Evolutionary conservation across 306 rosid species (phyloP), one percentile per base, ranked within the genome.

Genomic region (Castanea mollissima): DNA sequence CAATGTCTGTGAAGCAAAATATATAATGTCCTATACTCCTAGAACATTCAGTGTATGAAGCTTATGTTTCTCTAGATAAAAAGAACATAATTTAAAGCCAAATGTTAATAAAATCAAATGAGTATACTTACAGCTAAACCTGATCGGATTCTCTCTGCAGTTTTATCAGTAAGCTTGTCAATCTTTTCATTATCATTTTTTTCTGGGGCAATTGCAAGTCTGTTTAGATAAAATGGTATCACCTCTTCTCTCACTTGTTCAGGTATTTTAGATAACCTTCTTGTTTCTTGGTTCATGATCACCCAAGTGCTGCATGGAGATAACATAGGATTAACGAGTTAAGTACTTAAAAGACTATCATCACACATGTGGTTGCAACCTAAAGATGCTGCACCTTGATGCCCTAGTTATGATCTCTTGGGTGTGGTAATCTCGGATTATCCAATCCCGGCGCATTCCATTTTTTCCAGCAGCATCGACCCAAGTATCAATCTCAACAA

Each of bases 391-490:
- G 60, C 2, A 92, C 98, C 98, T 94, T 70, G 99, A 92, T 18
- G 97, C 99, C 75, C 88, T 91, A 5, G 93, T 85, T 49, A 94
- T 91, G 79, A 91, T 88, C 77, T 94, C 91, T 84, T 82, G 82
- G 15, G 91, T 90, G 46, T 85, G 81, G 70, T 85, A 87, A 79
- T 94, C 97, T 51, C 99, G 81, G 69, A 94, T 94, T 5, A 92
- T 81, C 99, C 99, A 94, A 75, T 92, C 99, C 69, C 99, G 86
- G n/a, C 95, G 85, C 97, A 94, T 94, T 78, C 95, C 99, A 55
- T 94, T 94, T 78, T 92, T 94, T 38, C 97, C 97, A 1, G 91
- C 84, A 23, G 99, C 97, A 74, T 92, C 95, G 73, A 94, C 97
- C 99, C 99, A 94, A 6, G 99, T 94, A 76, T 94, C 97, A 67